Evolutionary conservation across 2,329 filamentous ascomycete genomes (phyloP).

Genomic region (Thermoascus crustaceus): DNA sequence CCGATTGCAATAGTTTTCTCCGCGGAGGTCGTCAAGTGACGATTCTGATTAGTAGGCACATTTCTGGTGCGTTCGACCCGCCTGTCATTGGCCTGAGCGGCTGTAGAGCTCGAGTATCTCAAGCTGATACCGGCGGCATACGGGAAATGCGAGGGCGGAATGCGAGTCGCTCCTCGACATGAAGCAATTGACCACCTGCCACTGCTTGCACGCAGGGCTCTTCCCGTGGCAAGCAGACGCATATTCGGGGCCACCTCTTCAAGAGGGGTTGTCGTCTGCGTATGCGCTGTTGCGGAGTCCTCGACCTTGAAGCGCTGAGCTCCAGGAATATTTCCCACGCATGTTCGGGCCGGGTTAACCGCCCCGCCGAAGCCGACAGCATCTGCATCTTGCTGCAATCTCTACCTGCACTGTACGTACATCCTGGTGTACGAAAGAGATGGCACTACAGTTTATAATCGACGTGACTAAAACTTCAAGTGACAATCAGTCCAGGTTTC

Average conservation of each 20-base stretch:
- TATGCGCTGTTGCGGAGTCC: neutral
- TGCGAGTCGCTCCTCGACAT: slow-evolving; percentile 13
- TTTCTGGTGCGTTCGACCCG: slow-evolving; percentile 3
- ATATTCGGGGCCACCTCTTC: too few species aligned
- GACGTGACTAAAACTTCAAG: too few species aligned
- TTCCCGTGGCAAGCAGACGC: slow-evolving; percentile 32
- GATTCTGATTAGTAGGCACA: slow-evolving; percentile 3
- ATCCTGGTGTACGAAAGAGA: too few species aligned
- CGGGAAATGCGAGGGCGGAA: slow-evolving; percentile 14
- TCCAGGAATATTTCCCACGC: slow-evolving; percentile 2
- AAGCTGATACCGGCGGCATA: slow-evolving; percentile 12
- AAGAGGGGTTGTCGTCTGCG: slow-evolving; percentile 3
- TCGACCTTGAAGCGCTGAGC: neutral
- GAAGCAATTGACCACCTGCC: slow-evolving; percentile 26
- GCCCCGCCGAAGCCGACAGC: neutral
- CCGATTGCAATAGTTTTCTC: slow-evolving; percentile 48
- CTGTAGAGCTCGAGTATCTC: slow-evolving; percentile 27
- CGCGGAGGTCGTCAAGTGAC: slow-evolving; percentile 6
- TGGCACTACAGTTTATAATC: too few species aligned
- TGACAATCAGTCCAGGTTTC: too few species aligned
- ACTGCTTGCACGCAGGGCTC: slow-evolving; percentile 30
- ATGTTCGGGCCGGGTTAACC: slow-evolving; percentile 1
- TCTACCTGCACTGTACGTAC: too few species aligned
- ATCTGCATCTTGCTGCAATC: too few species aligned
- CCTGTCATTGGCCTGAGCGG: slow-evolving; percentile 16